Base-by-base conservation (phyloP, 1,284 basidiomycete species). In the Phellopilus nigrolimitatus region DNA sequence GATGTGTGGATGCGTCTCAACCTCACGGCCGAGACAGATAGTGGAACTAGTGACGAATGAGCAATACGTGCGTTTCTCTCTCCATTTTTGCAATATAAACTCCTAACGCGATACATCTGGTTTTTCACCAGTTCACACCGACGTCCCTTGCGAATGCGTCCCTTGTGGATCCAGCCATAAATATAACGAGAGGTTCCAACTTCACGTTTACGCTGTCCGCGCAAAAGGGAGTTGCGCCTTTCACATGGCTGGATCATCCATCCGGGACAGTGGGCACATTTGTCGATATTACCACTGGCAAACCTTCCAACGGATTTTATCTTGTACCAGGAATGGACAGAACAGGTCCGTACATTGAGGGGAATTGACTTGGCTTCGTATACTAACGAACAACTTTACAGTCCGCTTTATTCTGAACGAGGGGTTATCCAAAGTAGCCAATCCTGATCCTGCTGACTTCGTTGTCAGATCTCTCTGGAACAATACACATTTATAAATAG, bases 181-280 rank as follows among this genome's bases (percentile, higher is more conserved):
- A 59, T 0, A 55, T 80, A 2, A 67, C 60, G 0, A 55, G 61
- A 4, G 55, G 59, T 3, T 47, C 61, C 0, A 58, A 73, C 53
- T 58, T 76, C 42, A 74, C 71, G 0, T 79, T 81, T 59, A 75
- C 71, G 3, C 61, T 82, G 3, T 78, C 77, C 3, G 76, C 76
- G 3, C 63, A 66, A 45, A 73, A 75, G 5, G 78, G 76, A 1
- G 79, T 81, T 3, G 77, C 75, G 1, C 68, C 72, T 3, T 81
- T 75, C 73, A 73, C 79, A 2, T 82, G 76, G 76, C 61, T 83
- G 3, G 78, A 82, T 50, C 79, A 81, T 61, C 78, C 78, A 0
- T 64, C 67, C 0, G 74, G 74, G 12, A 79, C 75, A 0, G 63
- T 80, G 2, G 80, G 80, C 1, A 68, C 73, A 44, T 82, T 82